These are phyloP conservation scores for Fusarium torreyae DNA, from an alignment of 2,329 filamentous ascomycete species.

Conservation along the genomic window DNA sequence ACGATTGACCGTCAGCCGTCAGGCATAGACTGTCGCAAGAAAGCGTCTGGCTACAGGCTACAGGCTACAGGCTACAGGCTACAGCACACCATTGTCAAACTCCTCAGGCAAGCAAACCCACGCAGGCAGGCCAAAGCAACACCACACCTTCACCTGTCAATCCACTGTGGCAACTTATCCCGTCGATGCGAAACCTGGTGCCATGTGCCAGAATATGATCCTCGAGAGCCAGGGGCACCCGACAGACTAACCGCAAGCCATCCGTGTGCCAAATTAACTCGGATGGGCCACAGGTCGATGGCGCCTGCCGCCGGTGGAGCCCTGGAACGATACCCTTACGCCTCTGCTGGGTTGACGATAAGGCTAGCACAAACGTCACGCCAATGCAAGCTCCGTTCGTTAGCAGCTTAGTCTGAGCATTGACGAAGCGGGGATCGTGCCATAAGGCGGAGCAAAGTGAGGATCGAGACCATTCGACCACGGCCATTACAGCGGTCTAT, in stretches of 20 bases:
- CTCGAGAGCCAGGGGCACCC: conserved; percentile 41
- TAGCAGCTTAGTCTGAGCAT: conserved; percentile 41
- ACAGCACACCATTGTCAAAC: conserved; percentile 3
- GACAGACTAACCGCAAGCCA: conserved; percentile 48
- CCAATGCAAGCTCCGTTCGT: conserved; percentile 44
- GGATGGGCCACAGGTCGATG: conserved; percentile 36
- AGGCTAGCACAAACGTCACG: conserved; percentile 49
- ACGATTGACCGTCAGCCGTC: too few relatives aligned
- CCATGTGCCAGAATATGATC: conserved; percentile 46
- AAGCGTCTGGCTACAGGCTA: not conserved
- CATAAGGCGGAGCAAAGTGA: conserved; percentile 47
- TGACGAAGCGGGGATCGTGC: conserved; percentile 48
- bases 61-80: too few relatives aligned
- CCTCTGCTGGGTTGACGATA: conserved; percentile 37
- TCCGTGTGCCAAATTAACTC: conserved; percentile 49
- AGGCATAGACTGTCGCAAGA: not conserved
- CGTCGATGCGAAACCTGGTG: conserved; percentile 35
- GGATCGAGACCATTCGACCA: conserved; percentile 50
- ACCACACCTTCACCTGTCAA: conserved; percentile 16
- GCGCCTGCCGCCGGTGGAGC: conserved; percentile 39
- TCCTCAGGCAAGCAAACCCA: not conserved
- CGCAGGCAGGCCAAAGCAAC: not conserved
- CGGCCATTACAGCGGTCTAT: conserved; percentile 34
- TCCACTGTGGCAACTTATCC: conserved; percentile 36
- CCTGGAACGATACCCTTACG: conserved; percentile 29